A percentile compares a stretch with the other conserved stretches of the same genome.
phyloP scores from a whole-genome alignment of 2,329 filamentous ascomycete species.

The Pestalotiopsis sp. region DNA sequence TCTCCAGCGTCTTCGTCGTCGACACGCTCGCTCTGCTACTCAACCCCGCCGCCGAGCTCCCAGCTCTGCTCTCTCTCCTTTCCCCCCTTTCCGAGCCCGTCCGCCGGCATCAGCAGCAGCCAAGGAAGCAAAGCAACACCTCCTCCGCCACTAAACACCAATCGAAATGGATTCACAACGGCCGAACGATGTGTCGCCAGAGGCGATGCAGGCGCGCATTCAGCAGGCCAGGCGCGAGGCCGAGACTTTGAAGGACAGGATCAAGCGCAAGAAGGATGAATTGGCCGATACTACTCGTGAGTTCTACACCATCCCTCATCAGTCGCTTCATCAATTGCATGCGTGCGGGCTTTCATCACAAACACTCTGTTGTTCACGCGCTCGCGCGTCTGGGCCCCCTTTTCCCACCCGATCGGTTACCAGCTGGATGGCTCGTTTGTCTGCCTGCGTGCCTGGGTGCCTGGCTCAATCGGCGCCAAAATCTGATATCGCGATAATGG shows the following conservation, averaged over 20 bases:
- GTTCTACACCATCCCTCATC: conserved; percentile 39
- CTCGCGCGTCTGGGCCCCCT: background rate
- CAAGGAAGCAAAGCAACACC: conserved; percentile 4
- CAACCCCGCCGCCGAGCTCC: background rate
- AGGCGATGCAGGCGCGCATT: conserved; percentile 90
- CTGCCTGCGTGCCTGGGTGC: background rate
- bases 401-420: background rate
- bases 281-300: conserved; percentile 96
- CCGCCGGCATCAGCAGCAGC: conserved; percentile 18
- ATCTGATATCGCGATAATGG: background rate
- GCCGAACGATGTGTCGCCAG: conserved; percentile 67
- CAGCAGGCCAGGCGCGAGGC: conserved; percentile 94
- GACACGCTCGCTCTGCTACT: background rate
- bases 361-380: background rate
- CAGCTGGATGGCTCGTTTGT: background rate
- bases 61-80: background rate
- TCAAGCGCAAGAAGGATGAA: conserved; percentile 99
- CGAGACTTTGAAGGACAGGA: conserved; percentile 95
- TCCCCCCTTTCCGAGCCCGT: background rate
- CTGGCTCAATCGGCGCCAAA: background rate
- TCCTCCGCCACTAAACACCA: background rate
- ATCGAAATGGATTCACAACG: conserved; percentile 59
- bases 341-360: background rate
- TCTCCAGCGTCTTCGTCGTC: background rate
- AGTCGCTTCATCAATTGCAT: background rate